phyloP scores from a whole-genome alignment of 352 stramenopile species.

The Phytophthora brassicae region DNA sequence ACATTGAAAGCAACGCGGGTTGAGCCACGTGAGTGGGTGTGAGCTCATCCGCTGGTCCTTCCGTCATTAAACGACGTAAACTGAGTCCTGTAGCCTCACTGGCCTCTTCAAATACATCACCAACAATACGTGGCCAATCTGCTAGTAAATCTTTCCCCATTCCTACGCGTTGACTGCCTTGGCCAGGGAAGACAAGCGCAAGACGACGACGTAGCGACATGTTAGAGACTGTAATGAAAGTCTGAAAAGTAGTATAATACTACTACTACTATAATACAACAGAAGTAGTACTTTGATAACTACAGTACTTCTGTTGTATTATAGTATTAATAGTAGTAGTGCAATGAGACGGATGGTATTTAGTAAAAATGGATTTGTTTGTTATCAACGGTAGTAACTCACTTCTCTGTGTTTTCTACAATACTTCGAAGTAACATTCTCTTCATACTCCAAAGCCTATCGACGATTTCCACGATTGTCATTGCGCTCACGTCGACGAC shows the following conservation, averaged over 20 bases:
- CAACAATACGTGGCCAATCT: conserved; percentile 61
- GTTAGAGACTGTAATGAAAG: conserved; percentile 9
- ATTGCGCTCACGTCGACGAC: conserved; percentile 33
- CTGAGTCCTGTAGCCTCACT: conserved; percentile 71
- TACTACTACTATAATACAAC: too few species aligned
- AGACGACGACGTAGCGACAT: conserved; percentile 42
- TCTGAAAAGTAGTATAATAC: too few species aligned
- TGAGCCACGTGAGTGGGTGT: conserved; percentile 76
- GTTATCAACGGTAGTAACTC: too few species aligned
- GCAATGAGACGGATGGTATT: too few species aligned
- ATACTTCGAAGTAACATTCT: too few species aligned
- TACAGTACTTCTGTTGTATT: too few species aligned
- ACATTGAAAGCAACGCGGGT: conserved; percentile 80
- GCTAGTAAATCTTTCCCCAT: conserved; percentile 77
- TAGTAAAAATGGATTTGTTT: too few species aligned
- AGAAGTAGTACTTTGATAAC: too few species aligned
- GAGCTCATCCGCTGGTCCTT: conserved; percentile 62
- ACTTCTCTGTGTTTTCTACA: too few species aligned
- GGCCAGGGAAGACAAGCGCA: conserved; percentile 82
- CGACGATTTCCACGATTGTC: too few species aligned
- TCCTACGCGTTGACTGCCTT: conserved; percentile 81
- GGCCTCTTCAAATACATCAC: conserved; percentile 72
- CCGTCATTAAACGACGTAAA: conserved; percentile 55
- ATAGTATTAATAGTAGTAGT: too few species aligned
- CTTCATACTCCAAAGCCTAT: too few species aligned